A percentile compares a stretch with the other conserved stretches of the same genome.
phyloP scores from a whole-genome alignment of 805 yeast genomes.

The Lachancea nothofagi region DNA sequence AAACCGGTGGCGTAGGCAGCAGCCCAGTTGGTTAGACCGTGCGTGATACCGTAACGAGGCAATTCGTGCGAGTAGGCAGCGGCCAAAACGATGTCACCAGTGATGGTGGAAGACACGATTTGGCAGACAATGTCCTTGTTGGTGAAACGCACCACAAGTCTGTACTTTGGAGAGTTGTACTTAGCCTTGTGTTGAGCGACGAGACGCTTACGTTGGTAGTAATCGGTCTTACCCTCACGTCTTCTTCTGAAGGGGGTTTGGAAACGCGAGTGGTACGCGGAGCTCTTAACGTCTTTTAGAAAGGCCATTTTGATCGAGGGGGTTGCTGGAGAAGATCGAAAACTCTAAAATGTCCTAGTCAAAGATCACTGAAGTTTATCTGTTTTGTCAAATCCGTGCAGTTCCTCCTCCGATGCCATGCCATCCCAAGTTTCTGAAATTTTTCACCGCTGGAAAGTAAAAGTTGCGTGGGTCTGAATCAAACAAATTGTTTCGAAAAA shows the following conservation, averaged over 20 bases:
- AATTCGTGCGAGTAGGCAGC: slow-evolving; percentile 99
- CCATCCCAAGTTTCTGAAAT: no score
- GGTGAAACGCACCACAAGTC: slow-evolving; percentile 99
- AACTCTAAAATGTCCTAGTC: not conserved
- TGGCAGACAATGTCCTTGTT: slow-evolving; percentile 99
- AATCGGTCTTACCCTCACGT: slow-evolving; percentile 99
- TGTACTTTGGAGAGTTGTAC: slow-evolving; percentile 99
- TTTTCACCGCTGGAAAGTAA: no score
- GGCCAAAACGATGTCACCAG: slow-evolving; percentile 92
- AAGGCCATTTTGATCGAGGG: slow-evolving; percentile 53
- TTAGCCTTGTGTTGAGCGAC: slow-evolving; percentile 99
- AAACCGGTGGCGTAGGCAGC: slow-evolving; percentile 99
- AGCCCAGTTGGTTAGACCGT: slow-evolving; percentile 99
- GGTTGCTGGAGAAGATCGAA: not conserved
- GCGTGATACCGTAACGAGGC: slow-evolving; percentile 94
- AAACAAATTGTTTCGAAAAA: no score
- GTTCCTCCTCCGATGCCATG: no score
- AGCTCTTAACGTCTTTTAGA: slow-evolving; percentile 65
- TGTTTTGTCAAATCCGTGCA: no score
- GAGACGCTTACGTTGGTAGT: slow-evolving; percentile 99
- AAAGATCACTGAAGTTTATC: not conserved
- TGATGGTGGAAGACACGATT: slow-evolving; percentile 91
- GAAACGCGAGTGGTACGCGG: slow-evolving; percentile 98
- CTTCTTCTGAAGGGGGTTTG: slow-evolving; percentile 99
- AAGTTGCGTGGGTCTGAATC: no score